phyloP scores from a whole-genome alignment of 441 rosid species.

The Raphanus hybrid region DNA sequence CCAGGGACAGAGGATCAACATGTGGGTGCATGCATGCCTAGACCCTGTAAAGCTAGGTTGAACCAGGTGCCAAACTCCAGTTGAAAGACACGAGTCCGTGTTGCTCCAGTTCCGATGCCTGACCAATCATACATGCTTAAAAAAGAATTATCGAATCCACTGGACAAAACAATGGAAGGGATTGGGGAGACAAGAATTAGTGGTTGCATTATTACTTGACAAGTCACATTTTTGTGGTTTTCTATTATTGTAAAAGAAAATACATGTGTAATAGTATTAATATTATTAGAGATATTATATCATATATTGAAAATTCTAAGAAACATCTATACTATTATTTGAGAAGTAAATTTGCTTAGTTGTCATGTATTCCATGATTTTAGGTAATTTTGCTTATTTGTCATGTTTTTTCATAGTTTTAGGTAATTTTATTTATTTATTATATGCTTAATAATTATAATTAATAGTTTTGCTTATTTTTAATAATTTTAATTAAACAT shows the following conservation, averaged over 20 bases:
- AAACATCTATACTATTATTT: too few species aligned
- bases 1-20: too few species aligned
- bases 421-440: too few species aligned
- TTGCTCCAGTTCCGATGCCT: background rate
- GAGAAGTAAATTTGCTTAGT: too few species aligned
- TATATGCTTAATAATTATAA: too few species aligned
- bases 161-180: background rate
- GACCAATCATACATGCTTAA: background rate
- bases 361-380: too few species aligned
- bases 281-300: too few species aligned
- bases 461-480: too few species aligned
- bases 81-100: background rate
- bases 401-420: too few species aligned
- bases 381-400: too few species aligned
- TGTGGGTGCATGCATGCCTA: background rate
- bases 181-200: constrained; percentile 15
- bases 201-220: background rate
- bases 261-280: background rate
- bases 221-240: background rate
- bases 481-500: too few species aligned
- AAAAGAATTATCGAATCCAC: background rate
- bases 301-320: too few species aligned
- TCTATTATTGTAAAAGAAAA: background rate
- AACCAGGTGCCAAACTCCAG: background rate
- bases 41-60: constrained; percentile 2